phyloP scores from a whole-genome alignment of 2,329 filamentous ascomycete genomes.

The Immersiporthe knoxdaviesiana region DNA sequence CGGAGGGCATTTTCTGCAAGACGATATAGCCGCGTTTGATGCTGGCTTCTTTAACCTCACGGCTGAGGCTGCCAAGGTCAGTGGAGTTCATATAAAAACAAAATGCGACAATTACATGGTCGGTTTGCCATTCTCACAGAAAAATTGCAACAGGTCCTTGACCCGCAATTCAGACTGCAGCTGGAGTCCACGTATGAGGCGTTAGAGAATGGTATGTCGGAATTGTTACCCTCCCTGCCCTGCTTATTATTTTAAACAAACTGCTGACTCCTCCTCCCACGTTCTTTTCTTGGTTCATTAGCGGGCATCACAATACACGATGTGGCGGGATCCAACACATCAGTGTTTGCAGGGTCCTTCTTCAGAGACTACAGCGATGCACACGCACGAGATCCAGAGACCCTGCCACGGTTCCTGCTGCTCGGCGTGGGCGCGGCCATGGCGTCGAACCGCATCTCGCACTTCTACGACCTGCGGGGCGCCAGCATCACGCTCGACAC shows the following conservation, averaged over 20 bases:
- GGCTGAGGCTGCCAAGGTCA: constrained; percentile 4
- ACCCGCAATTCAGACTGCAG: constrained; percentile 18
- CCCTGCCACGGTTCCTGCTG: constrained; percentile 37
- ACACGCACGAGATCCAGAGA: constrained; percentile 27
- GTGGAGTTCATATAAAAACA: background rate
- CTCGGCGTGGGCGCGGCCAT: constrained; percentile 43
- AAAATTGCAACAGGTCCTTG: background rate
- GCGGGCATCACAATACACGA: constrained; percentile 31
- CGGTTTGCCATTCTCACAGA: background rate
- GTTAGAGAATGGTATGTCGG: constrained; percentile 12
- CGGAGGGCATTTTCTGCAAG: constrained; percentile 15
- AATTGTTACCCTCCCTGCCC: too few species aligned
- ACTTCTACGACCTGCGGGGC: constrained; percentile 46
- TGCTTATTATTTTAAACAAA: background rate
- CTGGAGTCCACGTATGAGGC: constrained; percentile 19
- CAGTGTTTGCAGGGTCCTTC: constrained; percentile 40
- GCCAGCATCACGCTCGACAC: constrained; percentile 51
- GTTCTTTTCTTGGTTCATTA: background rate
- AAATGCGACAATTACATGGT: background rate
- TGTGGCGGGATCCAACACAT: constrained; percentile 39
- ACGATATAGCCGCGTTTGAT: constrained; percentile 15
- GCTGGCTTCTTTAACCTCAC: constrained; percentile 17
- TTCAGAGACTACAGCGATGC: constrained; percentile 37
- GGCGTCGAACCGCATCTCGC: constrained; percentile 46
- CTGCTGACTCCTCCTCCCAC: background rate